These are phyloP conservation scores for Aurifilum marmelostoma DNA, from an alignment of 2,329 filamentous ascomycete genomes.

Conservation along the genomic window DNA sequence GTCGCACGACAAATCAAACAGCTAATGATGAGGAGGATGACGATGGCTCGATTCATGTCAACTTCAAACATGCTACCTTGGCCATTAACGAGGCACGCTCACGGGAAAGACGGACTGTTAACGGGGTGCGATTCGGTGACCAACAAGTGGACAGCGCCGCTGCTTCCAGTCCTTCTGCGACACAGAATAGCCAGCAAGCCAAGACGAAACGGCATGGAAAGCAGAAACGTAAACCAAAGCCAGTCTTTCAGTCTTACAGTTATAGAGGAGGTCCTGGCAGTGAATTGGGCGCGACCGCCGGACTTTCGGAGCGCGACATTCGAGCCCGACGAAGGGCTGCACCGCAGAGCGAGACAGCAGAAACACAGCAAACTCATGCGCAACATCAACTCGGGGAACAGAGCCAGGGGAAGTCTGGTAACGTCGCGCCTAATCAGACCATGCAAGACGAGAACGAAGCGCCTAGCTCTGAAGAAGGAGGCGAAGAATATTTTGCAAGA, in stretches of 20 bases:
- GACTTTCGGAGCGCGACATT: not conserved
- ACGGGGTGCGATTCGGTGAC: constrained; percentile 2
- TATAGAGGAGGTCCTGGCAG: not conserved
- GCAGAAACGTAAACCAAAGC: not conserved
- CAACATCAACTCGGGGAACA: not conserved
- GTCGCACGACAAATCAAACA: not conserved
- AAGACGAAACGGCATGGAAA: not conserved
- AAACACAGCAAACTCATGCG: not conserved
- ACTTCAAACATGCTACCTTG: constrained; percentile 8
- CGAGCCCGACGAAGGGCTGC: not conserved
- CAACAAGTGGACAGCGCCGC: not conserved
- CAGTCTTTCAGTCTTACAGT: not conserved
- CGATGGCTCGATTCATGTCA: constrained; percentile 8
- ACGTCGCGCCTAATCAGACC: not conserved
- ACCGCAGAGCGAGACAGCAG: not conserved
- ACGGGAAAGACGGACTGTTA: constrained; percentile 9
- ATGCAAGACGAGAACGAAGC: not conserved
- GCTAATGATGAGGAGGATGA: constrained; percentile 15
- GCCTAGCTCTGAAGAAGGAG: not conserved
- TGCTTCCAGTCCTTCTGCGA: not conserved
- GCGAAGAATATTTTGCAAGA: not conserved
- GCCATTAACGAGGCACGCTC: constrained; percentile 21
- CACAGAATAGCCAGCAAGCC: not conserved
- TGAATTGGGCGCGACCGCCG: not conserved
- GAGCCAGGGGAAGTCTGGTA: not conserved